phyloP scores from a whole-genome alignment of 31 red algal genomes.

The Pterothamnion heteromorphum region DNA sequence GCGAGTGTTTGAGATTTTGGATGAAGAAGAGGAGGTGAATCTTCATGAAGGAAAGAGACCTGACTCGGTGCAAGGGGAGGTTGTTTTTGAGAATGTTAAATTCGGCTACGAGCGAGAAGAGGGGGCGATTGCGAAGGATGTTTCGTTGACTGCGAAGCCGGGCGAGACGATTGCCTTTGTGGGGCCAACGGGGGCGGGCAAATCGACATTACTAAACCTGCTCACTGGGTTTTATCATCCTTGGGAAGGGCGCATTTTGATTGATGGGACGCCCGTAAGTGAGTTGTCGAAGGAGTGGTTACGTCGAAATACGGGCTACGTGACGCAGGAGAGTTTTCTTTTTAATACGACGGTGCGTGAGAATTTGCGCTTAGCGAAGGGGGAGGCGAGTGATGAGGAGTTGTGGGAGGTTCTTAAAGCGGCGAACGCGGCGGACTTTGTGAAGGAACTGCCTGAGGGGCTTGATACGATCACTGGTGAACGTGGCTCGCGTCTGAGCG shows the following conservation, averaged over 20 bases:
- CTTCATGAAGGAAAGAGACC: too few species aligned
- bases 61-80: too few species aligned
- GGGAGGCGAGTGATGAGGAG: slow-evolving; percentile 49
- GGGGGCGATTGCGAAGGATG: too few species aligned
- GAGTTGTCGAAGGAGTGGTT: slow-evolving; percentile 9
- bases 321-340: slow-evolving; percentile 86
- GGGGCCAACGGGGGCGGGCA: slow-evolving; percentile 72
- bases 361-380: slow-evolving; percentile 74
- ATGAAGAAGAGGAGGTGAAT: too few species aligned
- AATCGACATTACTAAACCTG: slow-evolving; percentile 58
- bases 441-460: slow-evolving; percentile 62
- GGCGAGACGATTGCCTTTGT: slow-evolving; percentile 82
- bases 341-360: slow-evolving; percentile 74
- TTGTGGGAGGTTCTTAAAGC: slow-evolving; percentile 54
- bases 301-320: slow-evolving; percentile 57
- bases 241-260: slow-evolving; percentile 18
- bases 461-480: slow-evolving; percentile 83
- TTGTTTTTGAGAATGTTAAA: too few species aligned
- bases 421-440: slow-evolving; percentile 79
- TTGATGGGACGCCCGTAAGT: slow-evolving; percentile 55
- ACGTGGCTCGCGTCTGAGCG: slow-evolving; percentile 66
- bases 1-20: too few species aligned
- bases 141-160: background rate
- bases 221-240: slow-evolving; percentile 51
- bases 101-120: too few species aligned